Evolutionary conservation across 805 yeast genomes (phyloP), one percentile per base, ranked within the genome.

Genomic region (Candida nanaspora): DNA sequence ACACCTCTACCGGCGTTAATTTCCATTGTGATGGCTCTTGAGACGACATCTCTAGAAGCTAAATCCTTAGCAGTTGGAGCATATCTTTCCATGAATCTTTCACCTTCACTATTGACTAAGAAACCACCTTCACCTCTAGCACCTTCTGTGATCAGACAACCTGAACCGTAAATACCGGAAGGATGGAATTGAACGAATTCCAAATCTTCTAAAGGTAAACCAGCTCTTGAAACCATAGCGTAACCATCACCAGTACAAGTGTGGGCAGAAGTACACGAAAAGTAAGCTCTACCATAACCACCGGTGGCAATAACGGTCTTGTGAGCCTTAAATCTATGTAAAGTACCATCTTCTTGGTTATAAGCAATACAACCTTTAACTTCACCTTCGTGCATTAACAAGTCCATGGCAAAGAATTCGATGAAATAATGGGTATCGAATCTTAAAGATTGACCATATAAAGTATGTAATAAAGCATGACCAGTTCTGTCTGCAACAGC

Each of bases 91-190:
- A 91, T 91, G 68, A 91, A 91, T 68, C 98, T 82, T 74, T 91
- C 98, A 76, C 98, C 98, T 71, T 93, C 95, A 52, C 88, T 78
- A 78, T 91, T 91, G 49, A 91, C 76, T 65, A 91, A 74, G 78
- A 78, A 93, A 50, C 98, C 98, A 80, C 98, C 98, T 75, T 93
- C 98, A 78, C 98, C 98, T 76, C 98, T 85, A 52, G 97, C 95
- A 72, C 98, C 98, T 71, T 93, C 98, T 42, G 98, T 93, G 65
- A 93, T 93, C 72, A 91, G 73, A 75, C 98, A 93, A 50, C 98
- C 98, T 32, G 98, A 87, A 45, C 98, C 98, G 67, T 91, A 91
- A 68, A 91, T 93, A 78, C 98, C 98, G 21, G 98, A 88, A 42
- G 98, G 98, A 69, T 91, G 98, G 87, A 91, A 91, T 72, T 91